Conservation (phyloP, 805 yeast species). For the Saccharomycopsis fermentans region DNA sequence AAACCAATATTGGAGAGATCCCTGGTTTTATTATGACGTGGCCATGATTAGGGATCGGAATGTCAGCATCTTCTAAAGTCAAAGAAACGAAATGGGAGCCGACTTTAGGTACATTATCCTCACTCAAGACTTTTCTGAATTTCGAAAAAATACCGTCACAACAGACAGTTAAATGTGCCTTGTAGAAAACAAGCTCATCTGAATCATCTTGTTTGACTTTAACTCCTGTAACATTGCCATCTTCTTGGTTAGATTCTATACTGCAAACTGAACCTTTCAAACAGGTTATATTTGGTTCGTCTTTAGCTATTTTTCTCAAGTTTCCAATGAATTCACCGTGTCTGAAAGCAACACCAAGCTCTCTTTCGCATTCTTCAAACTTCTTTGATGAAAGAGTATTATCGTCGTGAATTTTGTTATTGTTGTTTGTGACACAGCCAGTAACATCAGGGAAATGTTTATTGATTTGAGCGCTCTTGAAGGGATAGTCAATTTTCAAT, state of each 20-base stretch:
- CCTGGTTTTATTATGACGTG: conserved; percentile 74
- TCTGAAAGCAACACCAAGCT: conserved; percentile 77
- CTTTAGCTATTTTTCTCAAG: conserved; percentile 57
- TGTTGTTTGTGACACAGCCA: conserved; percentile 43
- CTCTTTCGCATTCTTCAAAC: conserved; percentile 50
- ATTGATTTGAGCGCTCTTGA: conserved; percentile 30
- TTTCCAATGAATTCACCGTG: conserved; percentile 83
- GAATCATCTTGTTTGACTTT: conserved; percentile 37
- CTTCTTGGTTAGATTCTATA: conserved; percentile 42
- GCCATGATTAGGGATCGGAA: conserved; percentile 71
- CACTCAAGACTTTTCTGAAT: conserved; percentile 65
- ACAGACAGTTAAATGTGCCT: conserved; percentile 58
- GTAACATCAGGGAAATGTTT: conserved; percentile 31
- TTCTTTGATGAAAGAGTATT: conserved; percentile 37
- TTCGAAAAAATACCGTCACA: conserved; percentile 95
- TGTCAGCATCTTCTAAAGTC: conserved; percentile 58
- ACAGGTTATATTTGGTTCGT: conserved; percentile 65
- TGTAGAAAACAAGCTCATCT: conserved; percentile 34
- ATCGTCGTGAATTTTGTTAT: conserved; percentile 45
- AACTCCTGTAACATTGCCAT: conserved; percentile 64
- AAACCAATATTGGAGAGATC: conserved; percentile 81
- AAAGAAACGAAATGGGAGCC: conserved; percentile 85
- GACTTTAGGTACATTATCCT: conserved; percentile 52
- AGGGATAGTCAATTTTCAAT: conserved; percentile 62
- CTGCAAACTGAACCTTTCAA: conserved; percentile 77